Percentiles rank a stretch among this genome's conserved stretches.
These are phyloP conservation scores for Curvularia sp. DNA, from an alignment of 2,329 filamentous ascomycete species.

Conservation along the genomic window DNA sequence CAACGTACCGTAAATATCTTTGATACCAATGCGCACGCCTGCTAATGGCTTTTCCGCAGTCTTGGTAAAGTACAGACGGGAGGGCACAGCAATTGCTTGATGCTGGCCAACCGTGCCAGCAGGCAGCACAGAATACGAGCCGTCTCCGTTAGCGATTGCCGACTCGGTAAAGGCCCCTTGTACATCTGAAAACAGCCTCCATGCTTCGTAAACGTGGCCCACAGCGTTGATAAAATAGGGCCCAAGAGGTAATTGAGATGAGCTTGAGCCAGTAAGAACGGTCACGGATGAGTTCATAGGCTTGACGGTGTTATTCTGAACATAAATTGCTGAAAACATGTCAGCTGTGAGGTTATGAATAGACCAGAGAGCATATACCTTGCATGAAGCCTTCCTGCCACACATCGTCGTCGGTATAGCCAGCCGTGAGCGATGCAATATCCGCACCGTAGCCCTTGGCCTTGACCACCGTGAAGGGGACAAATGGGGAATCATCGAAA, in stretches of 20 bases:
- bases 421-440: slow-evolving; percentile 25
- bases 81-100: slow-evolving; percentile 61
- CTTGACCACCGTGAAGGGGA: slow-evolving; percentile 52
- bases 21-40: slow-evolving; percentile 69
- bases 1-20: slow-evolving; percentile 62
- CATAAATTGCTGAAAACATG: slow-evolving; percentile 31
- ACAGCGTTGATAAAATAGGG: slow-evolving; percentile 60
- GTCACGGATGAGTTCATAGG: slow-evolving; percentile 35
- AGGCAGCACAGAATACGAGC: slow-evolving; percentile 55
- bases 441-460: slow-evolving; percentile 17
- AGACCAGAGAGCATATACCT: slow-evolving; percentile 22
- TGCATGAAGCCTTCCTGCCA: slow-evolving; percentile 52
- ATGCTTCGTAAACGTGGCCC: slow-evolving; percentile 59
- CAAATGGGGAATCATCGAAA: slow-evolving; percentile 35
- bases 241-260: slow-evolving; percentile 50
- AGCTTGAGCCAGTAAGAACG: slow-evolving; percentile 25
- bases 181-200: slow-evolving; percentile 59
- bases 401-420: slow-evolving; percentile 53
- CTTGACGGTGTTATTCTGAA: slow-evolving; percentile 25
- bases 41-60: slow-evolving; percentile 61
- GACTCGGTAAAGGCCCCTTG: slow-evolving; percentile 61
- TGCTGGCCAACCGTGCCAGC: slow-evolving; percentile 43
- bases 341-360: slow-evolving; percentile 32
- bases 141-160: slow-evolving; percentile 49
- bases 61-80: slow-evolving; percentile 59